These are phyloP conservation scores for Polychaeton citri DNA, from an alignment of 2,329 filamentous ascomycete genomes.

Conservation along the genomic window DNA sequence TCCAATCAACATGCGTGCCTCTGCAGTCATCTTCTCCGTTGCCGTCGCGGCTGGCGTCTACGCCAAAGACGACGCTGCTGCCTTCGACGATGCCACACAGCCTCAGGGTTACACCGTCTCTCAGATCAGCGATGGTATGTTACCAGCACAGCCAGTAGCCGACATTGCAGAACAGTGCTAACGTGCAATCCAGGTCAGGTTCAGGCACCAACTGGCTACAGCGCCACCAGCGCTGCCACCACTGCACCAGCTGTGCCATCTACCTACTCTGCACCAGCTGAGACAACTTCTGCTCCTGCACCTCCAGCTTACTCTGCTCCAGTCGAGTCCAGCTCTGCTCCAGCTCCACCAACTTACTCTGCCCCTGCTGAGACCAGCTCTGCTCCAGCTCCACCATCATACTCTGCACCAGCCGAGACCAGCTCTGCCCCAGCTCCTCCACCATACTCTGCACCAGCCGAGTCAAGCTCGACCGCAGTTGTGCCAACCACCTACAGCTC, in stretches of 20 bases:
- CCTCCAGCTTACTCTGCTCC: neutral
- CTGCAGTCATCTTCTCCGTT: neutral
- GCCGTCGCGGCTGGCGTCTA: neutral
- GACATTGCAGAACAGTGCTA: too few species aligned
- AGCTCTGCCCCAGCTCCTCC: neutral
- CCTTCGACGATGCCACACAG: neutral
- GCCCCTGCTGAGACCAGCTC: neutral
- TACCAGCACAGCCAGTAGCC: too few species aligned
- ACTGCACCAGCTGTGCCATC: neutral
- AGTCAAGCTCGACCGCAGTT: too few species aligned
- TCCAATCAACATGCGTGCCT: neutral
- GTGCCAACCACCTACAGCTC: neutral
- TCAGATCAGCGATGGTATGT: neutral
- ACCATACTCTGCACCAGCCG: neutral
- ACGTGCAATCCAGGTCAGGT: neutral
- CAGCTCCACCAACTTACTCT: neutral
- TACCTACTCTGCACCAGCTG: neutral
- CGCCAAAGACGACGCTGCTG: neutral
- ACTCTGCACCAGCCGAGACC: neutral
- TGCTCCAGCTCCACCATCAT: too few species aligned
- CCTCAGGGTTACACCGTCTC: neutral
- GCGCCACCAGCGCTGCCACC: neutral
- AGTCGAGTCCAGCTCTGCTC: neutral
- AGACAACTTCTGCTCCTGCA: neutral
- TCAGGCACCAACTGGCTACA: neutral